Percentiles rank a stretch among this genome's conserved stretches.
phyloP scores from a whole-genome alignment of 1,139 yeast genomes.

The Yamadazyma sp. region DNA sequence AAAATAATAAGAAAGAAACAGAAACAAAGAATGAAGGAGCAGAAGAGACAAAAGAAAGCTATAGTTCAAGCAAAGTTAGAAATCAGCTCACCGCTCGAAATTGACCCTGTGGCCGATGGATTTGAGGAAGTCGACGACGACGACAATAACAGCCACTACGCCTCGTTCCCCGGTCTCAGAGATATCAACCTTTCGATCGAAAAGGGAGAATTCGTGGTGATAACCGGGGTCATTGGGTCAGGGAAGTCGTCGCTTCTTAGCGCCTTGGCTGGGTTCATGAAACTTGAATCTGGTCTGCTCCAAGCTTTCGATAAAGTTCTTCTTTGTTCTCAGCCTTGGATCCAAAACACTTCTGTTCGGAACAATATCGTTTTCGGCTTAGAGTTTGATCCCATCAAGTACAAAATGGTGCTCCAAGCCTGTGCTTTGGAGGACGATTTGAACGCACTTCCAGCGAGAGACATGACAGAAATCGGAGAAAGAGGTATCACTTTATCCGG shows the following conservation, averaged over 20 bases:
- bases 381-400: conserved; percentile 26
- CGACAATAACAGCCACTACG: neutral
- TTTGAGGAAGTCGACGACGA: neutral
- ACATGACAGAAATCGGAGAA: conserved; percentile 49
- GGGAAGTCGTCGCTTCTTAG: conserved; percentile 62
- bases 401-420: conserved; percentile 31
- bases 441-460: conserved; percentile 42
- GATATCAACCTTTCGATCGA: conserved; percentile 43
- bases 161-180: conserved; percentile 23
- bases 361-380: conserved; percentile 40
- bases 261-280: conserved; percentile 63
- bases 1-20: conserved; percentile 18
- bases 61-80: neutral
- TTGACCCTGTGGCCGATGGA: neutral
- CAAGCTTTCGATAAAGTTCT: conserved; percentile 39
- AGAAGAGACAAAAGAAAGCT: conserved; percentile 8
- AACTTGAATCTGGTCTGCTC: conserved; percentile 38
- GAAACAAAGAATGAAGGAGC: conserved; percentile 13
- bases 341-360: conserved; percentile 42
- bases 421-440: conserved; percentile 42
- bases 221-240: conserved; percentile 74
- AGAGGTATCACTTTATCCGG: conserved; percentile 51
- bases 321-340: conserved; percentile 55
- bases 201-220: conserved; percentile 64
- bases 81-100: neutral